Percentiles rank a stretch among this genome's conserved stretches.
Conservation (phyloP, 176 grass and related monocot species). For the Carex pumila region DNA sequence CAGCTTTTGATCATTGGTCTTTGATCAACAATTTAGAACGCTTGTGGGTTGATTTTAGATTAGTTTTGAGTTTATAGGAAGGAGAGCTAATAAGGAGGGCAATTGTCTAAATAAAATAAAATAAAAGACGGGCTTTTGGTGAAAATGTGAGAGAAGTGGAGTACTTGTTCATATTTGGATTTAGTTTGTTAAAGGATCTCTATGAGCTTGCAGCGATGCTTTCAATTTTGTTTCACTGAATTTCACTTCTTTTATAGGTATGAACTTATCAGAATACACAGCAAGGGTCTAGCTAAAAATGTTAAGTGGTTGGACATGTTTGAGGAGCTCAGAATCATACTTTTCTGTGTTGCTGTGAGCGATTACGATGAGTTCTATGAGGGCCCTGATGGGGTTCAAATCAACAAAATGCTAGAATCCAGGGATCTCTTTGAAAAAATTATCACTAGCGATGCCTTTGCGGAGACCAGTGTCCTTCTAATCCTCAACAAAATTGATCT, state of each 20-base stretch:
- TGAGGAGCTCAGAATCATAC: slow-evolving; percentile 63
- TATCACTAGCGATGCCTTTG: slow-evolving; percentile 44
- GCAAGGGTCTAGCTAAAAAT: slow-evolving; percentile 54
- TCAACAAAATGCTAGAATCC: slow-evolving; percentile 88
- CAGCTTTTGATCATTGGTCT: not conserved
- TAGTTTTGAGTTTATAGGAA: not conserved
- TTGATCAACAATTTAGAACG: not conserved
- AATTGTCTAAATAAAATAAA: not conserved
- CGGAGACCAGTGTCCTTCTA: slow-evolving; percentile 54
- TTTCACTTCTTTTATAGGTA: slow-evolving; percentile 38
- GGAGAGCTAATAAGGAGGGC: not conserved
- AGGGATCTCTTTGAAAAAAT: slow-evolving; percentile 68
- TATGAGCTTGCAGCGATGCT: not conserved
- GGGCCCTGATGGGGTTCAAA: slow-evolving; percentile 33
- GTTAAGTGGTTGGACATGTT: slow-evolving; percentile 91
- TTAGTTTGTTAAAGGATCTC: not conserved
- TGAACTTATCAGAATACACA: slow-evolving; percentile 77
- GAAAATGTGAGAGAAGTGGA: not conserved
- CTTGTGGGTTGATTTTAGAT: not conserved
- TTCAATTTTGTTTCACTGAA: not conserved
- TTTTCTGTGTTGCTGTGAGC: slow-evolving; percentile 64
- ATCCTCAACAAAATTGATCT: slow-evolving; percentile 84
- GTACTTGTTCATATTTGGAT: not conserved
- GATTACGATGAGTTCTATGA: slow-evolving; percentile 70
- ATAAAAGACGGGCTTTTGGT: not conserved